Percentiles rank a stretch among this genome's conserved stretches.
Conservation (phyloP, 768 basidiomycete species). For the Tricholoma saponaceum region DNA sequence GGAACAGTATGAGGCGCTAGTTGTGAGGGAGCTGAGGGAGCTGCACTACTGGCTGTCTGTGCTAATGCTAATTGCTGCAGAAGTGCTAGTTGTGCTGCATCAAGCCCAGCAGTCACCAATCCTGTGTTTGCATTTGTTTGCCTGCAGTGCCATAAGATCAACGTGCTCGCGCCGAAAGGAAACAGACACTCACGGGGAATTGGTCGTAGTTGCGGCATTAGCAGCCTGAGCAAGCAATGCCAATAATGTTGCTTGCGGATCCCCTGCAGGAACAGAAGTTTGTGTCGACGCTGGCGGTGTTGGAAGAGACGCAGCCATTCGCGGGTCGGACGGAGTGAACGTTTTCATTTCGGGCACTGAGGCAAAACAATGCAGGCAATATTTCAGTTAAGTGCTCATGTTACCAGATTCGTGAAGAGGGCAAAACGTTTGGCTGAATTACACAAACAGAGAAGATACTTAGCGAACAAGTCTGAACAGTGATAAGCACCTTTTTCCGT, state of each 20-base stretch:
- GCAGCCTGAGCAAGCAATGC: constrained; percentile 69
- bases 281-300: constrained; percentile 24
- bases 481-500: constrained; percentile 88
- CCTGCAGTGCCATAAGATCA: constrained; percentile 28
- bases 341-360: constrained; percentile 52
- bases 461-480: constrained; percentile 66
- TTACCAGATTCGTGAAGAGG: constrained; percentile 35
- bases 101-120: constrained; percentile 33
- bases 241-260: constrained; percentile 63
- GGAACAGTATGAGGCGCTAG: constrained; percentile 27
- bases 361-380: constrained; percentile 53
- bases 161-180: background rate
- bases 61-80: constrained; percentile 77
- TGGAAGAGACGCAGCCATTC: constrained; percentile 25
- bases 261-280: constrained; percentile 24
- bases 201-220: constrained; percentile 33
- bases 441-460: constrained; percentile 67
- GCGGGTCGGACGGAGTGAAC: constrained; percentile 32
- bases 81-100: constrained; percentile 60
- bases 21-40: constrained; percentile 21
- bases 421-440: constrained; percentile 58
- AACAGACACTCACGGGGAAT: constrained; percentile 34
- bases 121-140: constrained; percentile 60
- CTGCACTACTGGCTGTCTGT: constrained; percentile 45
- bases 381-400: constrained; percentile 71